A percentile compares a stretch with the other conserved stretches of the same genome.
Conservation (phyloP, 192 early-diverging fungal genomes). For the Entophlyctis luteolus region DNA sequence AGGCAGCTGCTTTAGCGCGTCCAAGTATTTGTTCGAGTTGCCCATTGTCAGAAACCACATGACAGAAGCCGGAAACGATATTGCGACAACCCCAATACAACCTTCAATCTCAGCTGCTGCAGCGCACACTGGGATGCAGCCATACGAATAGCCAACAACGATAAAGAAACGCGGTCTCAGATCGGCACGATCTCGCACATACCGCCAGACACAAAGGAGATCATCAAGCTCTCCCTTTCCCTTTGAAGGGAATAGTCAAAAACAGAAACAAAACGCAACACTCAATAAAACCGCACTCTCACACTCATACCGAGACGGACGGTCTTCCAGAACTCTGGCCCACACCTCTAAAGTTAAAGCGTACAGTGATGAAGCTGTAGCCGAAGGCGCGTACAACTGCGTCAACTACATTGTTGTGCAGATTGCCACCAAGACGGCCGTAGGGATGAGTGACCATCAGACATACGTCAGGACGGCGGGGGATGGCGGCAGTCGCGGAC, state of each 20-base stretch:
- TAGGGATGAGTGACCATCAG: constrained; percentile 28
- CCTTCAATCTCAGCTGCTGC: constrained; percentile 12
- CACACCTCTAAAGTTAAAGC: constrained; percentile 31
- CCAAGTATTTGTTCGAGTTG: constrained; percentile 5
- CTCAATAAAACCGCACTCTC: background rate
- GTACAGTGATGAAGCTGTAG: constrained; percentile 4
- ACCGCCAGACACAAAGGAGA: constrained; percentile 15
- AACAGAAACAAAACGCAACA: background rate
- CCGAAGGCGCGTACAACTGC: background rate
- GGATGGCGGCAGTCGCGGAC: background rate
- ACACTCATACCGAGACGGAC: background rate
- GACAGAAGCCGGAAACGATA: constrained; percentile 20
- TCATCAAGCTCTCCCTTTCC: constrained; percentile 24
- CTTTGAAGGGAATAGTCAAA: background rate
- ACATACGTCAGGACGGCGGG: constrained; percentile 22
- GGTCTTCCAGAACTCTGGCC: constrained; percentile 14
- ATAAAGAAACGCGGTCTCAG: constrained; percentile 4
- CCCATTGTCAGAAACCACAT: constrained; percentile 24
- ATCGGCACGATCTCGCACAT: constrained; percentile 8
- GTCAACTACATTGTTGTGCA: constrained; percentile 29
- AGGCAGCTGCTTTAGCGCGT: background rate
- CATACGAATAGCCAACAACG: constrained; percentile 17
- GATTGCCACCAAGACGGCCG: constrained; percentile 22
- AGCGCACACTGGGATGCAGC: constrained; percentile 1
- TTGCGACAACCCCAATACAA: constrained; percentile 16